Evolutionary conservation across 2,329 filamentous ascomycete genomes (phyloP), one percentile per base, ranked within the genome.

Genomic region (Colletotrichum trifolii): DNA sequence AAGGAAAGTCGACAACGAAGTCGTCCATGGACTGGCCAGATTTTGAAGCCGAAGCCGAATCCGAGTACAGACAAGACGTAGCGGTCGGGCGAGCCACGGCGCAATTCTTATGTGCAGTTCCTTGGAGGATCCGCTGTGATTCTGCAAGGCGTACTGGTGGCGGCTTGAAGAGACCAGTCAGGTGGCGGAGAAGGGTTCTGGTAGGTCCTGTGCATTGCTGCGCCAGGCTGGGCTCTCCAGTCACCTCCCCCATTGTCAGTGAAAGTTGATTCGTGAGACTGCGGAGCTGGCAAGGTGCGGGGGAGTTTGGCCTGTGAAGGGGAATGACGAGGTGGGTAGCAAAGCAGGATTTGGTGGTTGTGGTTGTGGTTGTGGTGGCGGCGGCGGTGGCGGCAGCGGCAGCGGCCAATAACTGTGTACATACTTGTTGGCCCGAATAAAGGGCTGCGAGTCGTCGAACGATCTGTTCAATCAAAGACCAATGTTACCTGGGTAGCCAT

Each of bases 261-360:
- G 42, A 42, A 38, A 56, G 58, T 39, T 65, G 57, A 62, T 65
- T 65, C 62, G 58, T 42, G 52, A 49, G 55, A 53, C 58, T 53
- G 35, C 58, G 11, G 25, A 45, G 25, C 42, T 47, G 33, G 46
- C 40, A 42, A 43, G 46, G 52, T 65, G 62, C 52, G 57, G 62
- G 46, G 62, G 58, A 65, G 35, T 33, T 25, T 25, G 52, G 62
- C 62, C 62, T 65, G 35, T 62, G 35, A 65, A 40, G 62, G n/a
- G 43, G 34, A 34, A 56, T 33, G 17, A 33, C 6, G 34, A 13
- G 36, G 35, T 12, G n/a, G 47, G 34, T 35, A 13, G 39, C 46
- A 65, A 65, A 61, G 40, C 57, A 65, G 43, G 52, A 61, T 50
- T 43, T 58, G 54, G 40, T 50, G 46, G 46, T 5, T 10, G 9